Evolutionary conservation across 108 stramenopile species (phyloP), one percentile per base, ranked within the genome.

Genomic region (Pseudonitzschia delicatissima): DNA sequence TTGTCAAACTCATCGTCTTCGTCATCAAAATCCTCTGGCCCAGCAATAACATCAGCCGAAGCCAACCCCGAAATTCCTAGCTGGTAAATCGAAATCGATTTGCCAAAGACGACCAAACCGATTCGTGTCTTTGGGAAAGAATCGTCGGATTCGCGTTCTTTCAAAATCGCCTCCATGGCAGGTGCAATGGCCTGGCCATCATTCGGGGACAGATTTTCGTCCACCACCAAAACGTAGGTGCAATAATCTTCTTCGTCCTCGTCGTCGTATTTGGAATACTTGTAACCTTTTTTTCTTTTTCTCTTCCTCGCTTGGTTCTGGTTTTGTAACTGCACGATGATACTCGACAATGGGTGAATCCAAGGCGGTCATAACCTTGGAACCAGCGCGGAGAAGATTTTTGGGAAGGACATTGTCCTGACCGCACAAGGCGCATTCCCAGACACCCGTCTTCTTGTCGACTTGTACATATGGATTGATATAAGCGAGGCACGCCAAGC

Each of bases 391-490:
- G 23, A 42, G 57, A 45, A 5, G 27, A 31, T 64, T 57, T n/a
- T 8, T 34, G 1, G 77, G 71, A n/a, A 63, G 70, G 9, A 69
- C 78, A 59, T 85, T 81, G 20, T 67, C 50, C 20, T 21, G 34
- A 17, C 68, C 76, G 62, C 84, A 85, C 32, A 85, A 57, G 1
- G 78, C 27, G 60, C 84, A 85, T 0, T 44, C 57, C 84, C 84
- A 85, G 18, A 69, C 23, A 13, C 74, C 74, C 5, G 57, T 64
- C 7, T 34, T 36, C 2, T 61, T 31, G 8, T 85, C 63, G 17
- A 77, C 20, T 50, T 57, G 39, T 15, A 29, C 57, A 68, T 71
- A 77, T n/a, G 71, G 67, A 53, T 85, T 85, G 20, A 77, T 39
- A 61, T 85, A 81, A 15, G 84, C 47, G 11, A 82, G 45, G 50